These are phyloP conservation scores for Gonium pectorale DNA, from an alignment of 139 green algal species.

Conservation along the genomic window DNA sequence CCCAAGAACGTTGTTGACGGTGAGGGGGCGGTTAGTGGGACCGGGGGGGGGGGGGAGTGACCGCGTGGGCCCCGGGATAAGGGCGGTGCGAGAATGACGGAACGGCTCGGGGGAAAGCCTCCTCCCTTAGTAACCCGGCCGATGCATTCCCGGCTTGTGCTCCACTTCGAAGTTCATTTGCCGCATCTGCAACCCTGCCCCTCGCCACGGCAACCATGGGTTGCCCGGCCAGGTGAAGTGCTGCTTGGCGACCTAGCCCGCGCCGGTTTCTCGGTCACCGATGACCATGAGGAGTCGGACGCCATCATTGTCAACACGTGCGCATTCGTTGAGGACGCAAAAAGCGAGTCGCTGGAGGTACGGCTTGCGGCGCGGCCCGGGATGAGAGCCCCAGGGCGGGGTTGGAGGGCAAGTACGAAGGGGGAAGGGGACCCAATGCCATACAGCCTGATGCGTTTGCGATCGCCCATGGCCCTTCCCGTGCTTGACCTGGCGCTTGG, in stretches of 20 bases:
- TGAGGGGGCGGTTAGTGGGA: slow-evolving; percentile 38
- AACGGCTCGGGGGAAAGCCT: neutral
- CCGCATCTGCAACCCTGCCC: neutral
- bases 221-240: slow-evolving; percentile 78
- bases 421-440: too few species aligned
- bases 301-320: slow-evolving; percentile 93
- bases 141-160: neutral
- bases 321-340: slow-evolving; percentile 92
- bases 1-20: slow-evolving; percentile 92
- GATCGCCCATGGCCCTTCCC: too few species aligned
- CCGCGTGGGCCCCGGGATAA: too few species aligned
- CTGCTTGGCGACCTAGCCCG: slow-evolving; percentile 87
- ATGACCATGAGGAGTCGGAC: slow-evolving; percentile 79
- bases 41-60: too few species aligned
- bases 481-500: too few species aligned
- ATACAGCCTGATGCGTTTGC: too few species aligned
- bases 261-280: slow-evolving; percentile 76
- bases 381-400: too few species aligned
- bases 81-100: neutral
- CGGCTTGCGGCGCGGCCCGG: neutral
- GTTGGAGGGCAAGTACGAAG: too few species aligned
- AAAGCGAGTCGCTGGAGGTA: slow-evolving; percentile 87
- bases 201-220: too few species aligned
- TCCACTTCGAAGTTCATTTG: neutral
- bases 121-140: neutral